Conservation (phyloP, 192 early-diverging fungal species). For the Spizellomyces sp. region DNA sequence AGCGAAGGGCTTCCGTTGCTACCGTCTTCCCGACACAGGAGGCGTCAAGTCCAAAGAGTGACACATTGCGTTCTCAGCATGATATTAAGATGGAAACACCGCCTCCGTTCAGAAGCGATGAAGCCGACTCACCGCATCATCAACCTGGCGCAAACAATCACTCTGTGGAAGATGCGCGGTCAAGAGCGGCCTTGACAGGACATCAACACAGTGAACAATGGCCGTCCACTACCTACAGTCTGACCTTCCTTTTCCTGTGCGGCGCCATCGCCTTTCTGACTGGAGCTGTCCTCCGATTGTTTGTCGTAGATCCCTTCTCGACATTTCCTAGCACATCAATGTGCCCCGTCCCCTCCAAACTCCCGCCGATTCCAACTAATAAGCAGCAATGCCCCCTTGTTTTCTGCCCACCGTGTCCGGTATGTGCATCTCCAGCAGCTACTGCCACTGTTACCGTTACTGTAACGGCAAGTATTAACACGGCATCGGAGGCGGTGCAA, state of each 20-base stretch:
- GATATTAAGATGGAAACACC: background rate
- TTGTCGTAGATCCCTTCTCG: constrained; percentile 1
- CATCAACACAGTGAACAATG: background rate
- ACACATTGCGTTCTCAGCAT: background rate
- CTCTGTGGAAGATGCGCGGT: background rate
- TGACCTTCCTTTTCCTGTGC: background rate
- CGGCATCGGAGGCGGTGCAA: too few species aligned
- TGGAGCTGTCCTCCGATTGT: background rate
- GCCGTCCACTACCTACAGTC: background rate
- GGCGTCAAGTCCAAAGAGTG: too few species aligned
- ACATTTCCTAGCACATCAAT: background rate
- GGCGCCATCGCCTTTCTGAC: background rate
- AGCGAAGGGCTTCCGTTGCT: background rate
- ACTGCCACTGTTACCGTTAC: constrained; percentile 5
- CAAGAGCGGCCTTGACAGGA: background rate
- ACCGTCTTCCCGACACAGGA: background rate
- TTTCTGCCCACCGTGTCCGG: background rate
- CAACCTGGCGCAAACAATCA: background rate
- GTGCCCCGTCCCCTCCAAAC: background rate
- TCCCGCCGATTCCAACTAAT: background rate
- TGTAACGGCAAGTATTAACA: too few species aligned
- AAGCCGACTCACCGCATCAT: background rate
- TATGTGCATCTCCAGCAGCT: background rate
- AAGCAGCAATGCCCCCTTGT: background rate
- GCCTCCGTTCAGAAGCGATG: background rate